These are phyloP conservation scores for Trypanosoma mega DNA, from an alignment of 208 protist species.

Conservation along the genomic window DNA sequence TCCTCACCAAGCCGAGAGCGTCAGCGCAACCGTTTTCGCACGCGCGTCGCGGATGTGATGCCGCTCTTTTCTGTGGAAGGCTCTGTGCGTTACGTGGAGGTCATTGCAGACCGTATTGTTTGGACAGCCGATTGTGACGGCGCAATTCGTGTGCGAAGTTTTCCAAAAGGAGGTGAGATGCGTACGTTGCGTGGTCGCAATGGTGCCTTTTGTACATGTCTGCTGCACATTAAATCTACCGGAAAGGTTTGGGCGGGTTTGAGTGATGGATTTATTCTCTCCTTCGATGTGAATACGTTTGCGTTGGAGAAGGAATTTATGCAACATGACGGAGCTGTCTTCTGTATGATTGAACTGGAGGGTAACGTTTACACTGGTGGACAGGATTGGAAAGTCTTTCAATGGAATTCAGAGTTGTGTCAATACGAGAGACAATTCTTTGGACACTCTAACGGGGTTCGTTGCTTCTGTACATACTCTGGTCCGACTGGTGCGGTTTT, in stretches of 20 bases:
- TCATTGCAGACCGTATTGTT: slow-evolving; percentile 62
- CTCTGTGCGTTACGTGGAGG: slow-evolving; percentile 40
- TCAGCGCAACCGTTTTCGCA: neutral
- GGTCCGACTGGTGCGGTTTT: slow-evolving; percentile 62
- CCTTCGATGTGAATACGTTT: slow-evolving; percentile 52
- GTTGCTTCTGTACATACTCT: slow-evolving; percentile 48
- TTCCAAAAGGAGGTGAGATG: slow-evolving; percentile 64
- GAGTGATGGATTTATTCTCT: slow-evolving; percentile 75
- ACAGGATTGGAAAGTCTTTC: slow-evolving; percentile 72
- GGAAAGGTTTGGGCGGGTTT: slow-evolving; percentile 72
- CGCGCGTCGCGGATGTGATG: slow-evolving; percentile 61
- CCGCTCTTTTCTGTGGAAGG: slow-evolving; percentile 54
- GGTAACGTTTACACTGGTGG: slow-evolving; percentile 74
- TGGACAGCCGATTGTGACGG: slow-evolving; percentile 81
- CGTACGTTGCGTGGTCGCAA: slow-evolving; percentile 43
- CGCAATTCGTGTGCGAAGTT: slow-evolving; percentile 53
- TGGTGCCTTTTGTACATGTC: slow-evolving; percentile 54
- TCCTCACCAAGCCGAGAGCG: neutral
- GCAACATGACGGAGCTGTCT: slow-evolving; percentile 30
- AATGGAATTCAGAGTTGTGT: slow-evolving; percentile 45
- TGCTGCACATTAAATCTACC: slow-evolving; percentile 47
- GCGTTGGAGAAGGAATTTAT: slow-evolving; percentile 37
- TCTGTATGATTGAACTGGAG: slow-evolving; percentile 39
- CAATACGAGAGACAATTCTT: slow-evolving; percentile 46
- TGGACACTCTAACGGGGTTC: slow-evolving; percentile 69